Conservation (phyloP, 2,329 filamentous ascomycete species). For the Hansfordia pulvinata region DNA sequence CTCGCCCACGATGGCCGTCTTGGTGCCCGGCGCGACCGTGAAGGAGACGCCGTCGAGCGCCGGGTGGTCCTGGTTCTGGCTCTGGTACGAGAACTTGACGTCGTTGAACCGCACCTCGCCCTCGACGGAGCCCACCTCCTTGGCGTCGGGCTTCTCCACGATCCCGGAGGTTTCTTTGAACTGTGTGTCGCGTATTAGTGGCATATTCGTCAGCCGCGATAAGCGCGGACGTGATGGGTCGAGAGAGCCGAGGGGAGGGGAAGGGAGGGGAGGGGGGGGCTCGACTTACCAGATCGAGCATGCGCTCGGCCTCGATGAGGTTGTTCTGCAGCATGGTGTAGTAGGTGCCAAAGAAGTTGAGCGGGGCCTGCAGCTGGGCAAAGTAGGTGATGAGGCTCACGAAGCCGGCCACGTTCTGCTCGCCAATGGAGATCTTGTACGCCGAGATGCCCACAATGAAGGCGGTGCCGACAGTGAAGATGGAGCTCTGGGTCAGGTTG, state of each 20-base stretch:
- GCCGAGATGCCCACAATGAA: constrained; percentile 48
- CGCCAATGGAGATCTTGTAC: constrained; percentile 43
- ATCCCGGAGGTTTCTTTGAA: constrained; percentile 29
- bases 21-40: constrained; percentile 26
- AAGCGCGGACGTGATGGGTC: too few species aligned
- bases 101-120: constrained; percentile 27
- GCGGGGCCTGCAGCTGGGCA: constrained; percentile 27
- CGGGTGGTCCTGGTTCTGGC: constrained; percentile 19
- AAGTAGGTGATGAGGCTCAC: constrained; percentile 25
- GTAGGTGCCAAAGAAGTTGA: constrained; percentile 45
- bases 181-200: constrained; percentile 12
- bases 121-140: constrained; percentile 13
- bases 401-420: constrained; percentile 41
- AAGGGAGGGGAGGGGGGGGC: not conserved
- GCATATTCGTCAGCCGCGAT: not conserved
- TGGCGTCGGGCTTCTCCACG: constrained; percentile 25
- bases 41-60: constrained; percentile 26
- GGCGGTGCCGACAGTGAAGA: constrained; percentile 48
- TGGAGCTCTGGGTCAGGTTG: constrained; percentile 47
- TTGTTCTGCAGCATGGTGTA: constrained; percentile 32
- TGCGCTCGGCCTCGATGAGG: constrained; percentile 29
- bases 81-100: constrained; percentile 29
- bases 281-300: constrained; percentile 24
- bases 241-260: not conserved
- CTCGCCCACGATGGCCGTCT: constrained; percentile 30